These are phyloP conservation scores for Oryza officinalis DNA, from an alignment of 176 grass and related monocot species.

Conservation along the genomic window DNA sequence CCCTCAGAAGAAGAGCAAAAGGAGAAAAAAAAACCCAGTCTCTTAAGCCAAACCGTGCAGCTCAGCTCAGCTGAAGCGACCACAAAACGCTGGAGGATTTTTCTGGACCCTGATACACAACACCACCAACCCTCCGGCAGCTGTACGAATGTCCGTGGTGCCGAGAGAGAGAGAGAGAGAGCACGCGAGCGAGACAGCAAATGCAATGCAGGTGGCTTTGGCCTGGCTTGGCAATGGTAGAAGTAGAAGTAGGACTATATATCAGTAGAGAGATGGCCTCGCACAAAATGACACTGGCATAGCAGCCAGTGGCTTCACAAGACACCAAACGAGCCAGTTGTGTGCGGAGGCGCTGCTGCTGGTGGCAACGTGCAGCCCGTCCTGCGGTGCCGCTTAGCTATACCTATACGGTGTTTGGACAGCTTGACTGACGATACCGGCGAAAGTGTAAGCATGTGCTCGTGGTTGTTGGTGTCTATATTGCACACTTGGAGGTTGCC, in stretches of 20 bases:
- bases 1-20: neutral
- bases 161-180: neutral
- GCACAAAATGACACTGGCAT: neutral
- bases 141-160: neutral
- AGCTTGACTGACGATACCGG: neutral
- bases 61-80: neutral
- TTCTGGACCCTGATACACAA: neutral
- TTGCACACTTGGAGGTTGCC: neutral
- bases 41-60: neutral
- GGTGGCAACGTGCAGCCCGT: neutral
- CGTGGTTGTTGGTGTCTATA: neutral
- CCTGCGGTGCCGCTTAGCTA: too few relatives aligned
- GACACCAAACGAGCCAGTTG: neutral
- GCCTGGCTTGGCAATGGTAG: neutral
- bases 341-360: neutral
- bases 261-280: neutral
- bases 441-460: neutral
- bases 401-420: neutral
- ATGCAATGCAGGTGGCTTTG: neutral
- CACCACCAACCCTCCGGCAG: neutral
- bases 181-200: neutral
- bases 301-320: neutral
- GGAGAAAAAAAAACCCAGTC: neutral
- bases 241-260: neutral
- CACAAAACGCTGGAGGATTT: neutral